Base-by-base conservation (phyloP, 495 filamentous ascomycete genomes). In the Oleoguttula mirabilis region DNA sequence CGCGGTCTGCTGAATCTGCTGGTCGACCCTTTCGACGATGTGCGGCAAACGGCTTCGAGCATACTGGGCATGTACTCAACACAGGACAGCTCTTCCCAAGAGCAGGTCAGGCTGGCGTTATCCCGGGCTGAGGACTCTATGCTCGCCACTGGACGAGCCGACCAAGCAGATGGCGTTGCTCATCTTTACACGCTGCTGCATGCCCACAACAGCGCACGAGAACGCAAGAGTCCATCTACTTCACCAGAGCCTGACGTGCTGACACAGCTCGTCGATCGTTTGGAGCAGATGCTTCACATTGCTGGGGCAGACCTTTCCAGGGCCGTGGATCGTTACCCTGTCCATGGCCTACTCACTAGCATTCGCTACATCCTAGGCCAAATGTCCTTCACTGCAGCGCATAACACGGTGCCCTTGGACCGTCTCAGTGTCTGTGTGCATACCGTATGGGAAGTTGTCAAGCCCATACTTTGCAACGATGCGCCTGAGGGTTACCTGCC, bases 21-120 rank as follows among this genome's bases (percentile, higher is more conserved):
- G 1, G 62, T 90, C 33, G 80, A 96, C 54, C 83, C 88, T 0
- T 98, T 88, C 53, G 90, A 98, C 46, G 90, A 98, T 63, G 81
- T 96, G 10, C 71, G 90, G 45, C 73, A 72, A 28, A 64, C 65
- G 1, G 73, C 90, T 5, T 22, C 8, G n/a, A 5, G 14, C 8
- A n/a, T 24, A 24, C n/a, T 31, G n/a, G 16, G 2, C 11, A 21
- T 39, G 16, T 39, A 27, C 32, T 28, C 36, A 5, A 28, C 32
- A 4, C 15, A 25, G 11, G 22, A 19, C 32, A 6, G 32, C 25
- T 10, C 10, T 4, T 21, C 2, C 10, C 15, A 21, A 10, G n/a
- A n/a, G n/a, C 10, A 12, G 22, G 23, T 21, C 11, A 21, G 19
- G 17, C 1, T 14, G n/a, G 39, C 39, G 6, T 16, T 42, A 20